phyloP scores from a whole-genome alignment of 495 filamentous ascomycete genomes.

The Penicillium cataractarum region DNA sequence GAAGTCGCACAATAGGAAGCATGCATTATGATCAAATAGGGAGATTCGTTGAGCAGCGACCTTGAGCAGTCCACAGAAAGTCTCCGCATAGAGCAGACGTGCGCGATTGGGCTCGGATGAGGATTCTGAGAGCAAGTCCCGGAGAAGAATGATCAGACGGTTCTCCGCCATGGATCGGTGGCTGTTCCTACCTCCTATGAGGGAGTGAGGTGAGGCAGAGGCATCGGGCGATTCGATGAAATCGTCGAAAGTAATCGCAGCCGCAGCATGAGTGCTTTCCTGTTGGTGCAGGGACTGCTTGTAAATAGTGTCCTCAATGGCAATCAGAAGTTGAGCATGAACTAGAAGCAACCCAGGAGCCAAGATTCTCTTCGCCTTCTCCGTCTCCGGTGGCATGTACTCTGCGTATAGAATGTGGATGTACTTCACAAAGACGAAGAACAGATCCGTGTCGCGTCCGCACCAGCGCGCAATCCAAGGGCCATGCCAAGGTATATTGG shows the following conservation, averaged over 20 bases:
- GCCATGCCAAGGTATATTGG: conserved; percentile 81
- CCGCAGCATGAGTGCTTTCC: conserved; percentile 57
- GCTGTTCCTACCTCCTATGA: conserved; percentile 64
- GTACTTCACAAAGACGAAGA: conserved; percentile 93
- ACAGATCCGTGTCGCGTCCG: conserved; percentile 87
- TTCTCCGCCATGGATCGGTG: conserved; percentile 90
- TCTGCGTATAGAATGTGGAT: conserved; percentile 83
- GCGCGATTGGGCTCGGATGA: conserved; percentile 57
- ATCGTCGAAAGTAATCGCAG: conserved; percentile 76
- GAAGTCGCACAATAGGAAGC: conserved; percentile 91
- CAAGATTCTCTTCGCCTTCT: conserved; percentile 63
- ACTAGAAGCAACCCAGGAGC: conserved; percentile 83
- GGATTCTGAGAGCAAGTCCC: conserved; percentile 80
- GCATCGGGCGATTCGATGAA: conserved; percentile 71
- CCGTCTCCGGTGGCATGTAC: conserved; percentile 69
- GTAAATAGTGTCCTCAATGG: conserved; percentile 86
- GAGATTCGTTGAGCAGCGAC: conserved; percentile 75
- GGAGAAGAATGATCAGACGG: conserved; percentile 80
- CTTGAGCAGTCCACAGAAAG: conserved; percentile 74
- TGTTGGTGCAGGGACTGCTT: conserved; percentile 59
- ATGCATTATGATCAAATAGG: conserved; percentile 83
- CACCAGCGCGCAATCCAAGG: conserved; percentile 87
- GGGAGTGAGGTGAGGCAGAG: conserved; percentile 65
- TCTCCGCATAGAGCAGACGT: conserved; percentile 75
- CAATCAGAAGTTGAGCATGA: conserved; percentile 80